Base-by-base conservation (phyloP, 2,329 filamentous ascomycete genomes). In the Phaeosphaeriaceae sp. region DNA sequence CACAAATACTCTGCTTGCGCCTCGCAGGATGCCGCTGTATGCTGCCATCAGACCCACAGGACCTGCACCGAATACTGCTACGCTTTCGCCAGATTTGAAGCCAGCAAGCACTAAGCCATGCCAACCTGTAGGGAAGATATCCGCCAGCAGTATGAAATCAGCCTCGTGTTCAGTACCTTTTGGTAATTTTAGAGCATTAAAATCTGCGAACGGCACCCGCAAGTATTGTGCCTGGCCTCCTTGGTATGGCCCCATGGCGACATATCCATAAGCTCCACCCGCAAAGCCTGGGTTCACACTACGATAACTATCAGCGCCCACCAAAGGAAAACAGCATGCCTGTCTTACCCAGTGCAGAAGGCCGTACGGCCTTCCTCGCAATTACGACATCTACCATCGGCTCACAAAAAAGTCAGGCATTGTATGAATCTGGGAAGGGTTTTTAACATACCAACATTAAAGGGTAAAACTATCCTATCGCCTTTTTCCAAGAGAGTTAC, bases 11-110 rank as follows among this genome's bases (percentile, higher is more conserved):
- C 76, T 79, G 7, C 80, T 82, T 1, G 85, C 86, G 2, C 85
- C 86, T 0, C 85, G 79, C 2, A 88, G 68, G 1, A 81, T 68
- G 1, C 81, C 86, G 0, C 80, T 85, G 66, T 87, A 87, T 3
- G 85, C 85, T 3, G 85, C 83, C 81, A 88, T 86, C 4, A 87
- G 69, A 1, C 86, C 85, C 1, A 88, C 84, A 0, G 85, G 85
- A 0, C 85, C 64, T 42, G 54, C 83, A 0, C 85, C 86, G 50
- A 87, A 87, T 2, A 87, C 79, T 1, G 84, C 85, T 2, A 87
- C 79, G n/a, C 76, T 79, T 58, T 88, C 85, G 2, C 84, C 84
- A 1, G 83, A 72, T 57, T 80, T 70, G 70, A 87, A 87, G 0
- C 84, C 84, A 3, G 82, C 80, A 2, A 85, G 76, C 2, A 78